Evolutionary conservation across 768 basidiomycete genomes (phyloP).

Genomic region (Suillus bovinus): DNA sequence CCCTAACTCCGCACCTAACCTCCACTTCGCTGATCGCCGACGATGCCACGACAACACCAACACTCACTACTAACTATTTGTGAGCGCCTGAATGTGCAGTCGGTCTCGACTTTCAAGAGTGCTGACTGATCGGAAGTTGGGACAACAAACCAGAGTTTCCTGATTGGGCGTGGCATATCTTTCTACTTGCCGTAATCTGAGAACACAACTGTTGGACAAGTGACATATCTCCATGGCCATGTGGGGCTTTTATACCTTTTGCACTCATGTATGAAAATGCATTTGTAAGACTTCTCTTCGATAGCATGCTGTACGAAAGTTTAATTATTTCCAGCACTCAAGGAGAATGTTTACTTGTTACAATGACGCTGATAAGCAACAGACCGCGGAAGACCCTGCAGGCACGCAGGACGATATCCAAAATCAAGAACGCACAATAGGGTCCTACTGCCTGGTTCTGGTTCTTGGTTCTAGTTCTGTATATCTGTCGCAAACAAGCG

Average conservation of each 20-base stretch:
- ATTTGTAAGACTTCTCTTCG: not conserved
- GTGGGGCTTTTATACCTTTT: not conserved
- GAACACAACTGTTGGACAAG: not conserved
- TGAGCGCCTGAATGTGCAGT: not conserved
- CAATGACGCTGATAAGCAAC: not conserved
- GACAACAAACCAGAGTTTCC: not conserved
- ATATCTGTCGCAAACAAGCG: not conserved
- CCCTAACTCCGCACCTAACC: not conserved
- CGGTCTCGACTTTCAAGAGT: not conserved
- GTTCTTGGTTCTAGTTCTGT: no score
- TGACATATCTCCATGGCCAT: conserved; percentile 4
- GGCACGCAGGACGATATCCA: not conserved
- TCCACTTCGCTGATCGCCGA: not conserved
- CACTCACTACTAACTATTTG: not conserved
- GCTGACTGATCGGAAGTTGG: not conserved
- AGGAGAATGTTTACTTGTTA: not conserved
- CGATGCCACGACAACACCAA: not conserved
- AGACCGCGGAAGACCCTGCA: not conserved
- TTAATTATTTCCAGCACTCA: not conserved
- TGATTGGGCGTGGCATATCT: not conserved
- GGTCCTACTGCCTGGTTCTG: not conserved
- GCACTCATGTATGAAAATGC: not conserved
- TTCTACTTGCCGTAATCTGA: not conserved
- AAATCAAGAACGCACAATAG: not conserved
- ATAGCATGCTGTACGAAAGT: not conserved